Evolutionary conservation across 768 basidiomycete species (phyloP), one percentile per base, ranked within the genome.

Genomic region (Lyophyllum atratum): DNA sequence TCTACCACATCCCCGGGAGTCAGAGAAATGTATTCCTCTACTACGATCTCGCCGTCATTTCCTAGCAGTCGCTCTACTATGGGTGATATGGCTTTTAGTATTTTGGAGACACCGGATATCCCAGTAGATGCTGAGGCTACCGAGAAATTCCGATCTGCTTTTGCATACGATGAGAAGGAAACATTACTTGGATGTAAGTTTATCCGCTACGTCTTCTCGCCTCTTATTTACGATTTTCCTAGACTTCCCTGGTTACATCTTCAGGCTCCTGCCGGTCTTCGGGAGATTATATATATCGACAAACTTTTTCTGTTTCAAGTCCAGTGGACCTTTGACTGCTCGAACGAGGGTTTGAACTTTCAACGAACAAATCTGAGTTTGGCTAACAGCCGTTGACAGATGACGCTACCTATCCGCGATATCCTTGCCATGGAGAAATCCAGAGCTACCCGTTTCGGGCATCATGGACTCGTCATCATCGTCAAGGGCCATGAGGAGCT

Each of bases 401-500:
- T 99, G 96, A 86, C 96, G 21, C 77, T 99, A 26, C 96, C 96
- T 12, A 85, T 97, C 54, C 84, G 85, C 42, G 96, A 98, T 71
- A 84, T 98, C 37, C 76, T 98, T 40, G 83, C 92, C 11, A 80
- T 84, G 4, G 92, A 97, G 71, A 89, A 85, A 68, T 86, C 90
- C 9, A 93, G 88, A 70, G 92, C 95, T 1, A 90, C 92, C 61
- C 85, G 91, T 22, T 93, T 97, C 69, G 93, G 91, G 6, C 93
- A 94, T 66, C 84, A 90, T 65, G 96, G 96, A 25, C 82, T 98
- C 19, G 85, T 92, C 33, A 79, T 98, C 54, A 88, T 98, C 52
- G 86, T 99, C 64, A 92, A 90, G 65, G 96, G 96, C 0, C 94
- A 98, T 68, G 96, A 99, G 73, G 96, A 99, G 69, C 79, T 98